Conservation (phyloP, 768 basidiomycete species). For the Tremella fuciformis region DNA sequence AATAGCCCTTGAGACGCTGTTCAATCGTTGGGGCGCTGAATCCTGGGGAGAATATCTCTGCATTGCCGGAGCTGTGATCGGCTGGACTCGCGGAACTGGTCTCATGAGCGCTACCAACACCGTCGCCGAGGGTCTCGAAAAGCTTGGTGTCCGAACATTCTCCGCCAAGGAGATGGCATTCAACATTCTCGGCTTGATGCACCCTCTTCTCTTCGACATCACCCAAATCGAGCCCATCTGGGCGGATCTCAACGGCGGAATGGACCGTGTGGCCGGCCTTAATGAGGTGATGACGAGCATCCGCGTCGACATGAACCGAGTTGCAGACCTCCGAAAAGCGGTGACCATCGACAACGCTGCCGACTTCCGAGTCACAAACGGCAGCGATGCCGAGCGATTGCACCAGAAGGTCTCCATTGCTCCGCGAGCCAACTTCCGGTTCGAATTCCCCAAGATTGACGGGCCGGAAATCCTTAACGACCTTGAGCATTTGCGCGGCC, state of each 20-base stretch:
- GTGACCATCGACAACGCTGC: conserved; percentile 89
- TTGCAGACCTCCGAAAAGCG: conserved; percentile 87
- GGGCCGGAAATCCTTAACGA: conserved; percentile 64
- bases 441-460: conserved; percentile 87
- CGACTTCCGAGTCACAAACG: conserved; percentile 90
- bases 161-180: conserved; percentile 99
- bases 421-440: conserved; percentile 97
- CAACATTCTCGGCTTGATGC: conserved; percentile 99
- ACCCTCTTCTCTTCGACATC: conserved; percentile 97
- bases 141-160: conserved; percentile 92
- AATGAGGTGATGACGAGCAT: conserved; percentile 87
- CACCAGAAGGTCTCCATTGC: conserved; percentile 88
- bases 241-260: conserved; percentile 97
- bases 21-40: conserved; percentile 96
- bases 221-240: conserved; percentile 99
- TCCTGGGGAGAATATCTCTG: conserved; percentile 99
- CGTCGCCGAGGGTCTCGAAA: conserved; percentile 89
- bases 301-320: conserved; percentile 72
- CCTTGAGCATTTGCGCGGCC: conserved; percentile 72
- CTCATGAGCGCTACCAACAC: conserved; percentile 94
- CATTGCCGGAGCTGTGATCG: conserved; percentile 95
- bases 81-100: conserved; percentile 98
- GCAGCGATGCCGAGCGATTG: conserved; percentile 85
- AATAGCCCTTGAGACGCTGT: conserved; percentile 94
- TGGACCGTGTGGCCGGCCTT: conserved; percentile 94